Base-by-base conservation (phyloP, 202 grass and related monocot species). In the Setaria italica region DNA sequence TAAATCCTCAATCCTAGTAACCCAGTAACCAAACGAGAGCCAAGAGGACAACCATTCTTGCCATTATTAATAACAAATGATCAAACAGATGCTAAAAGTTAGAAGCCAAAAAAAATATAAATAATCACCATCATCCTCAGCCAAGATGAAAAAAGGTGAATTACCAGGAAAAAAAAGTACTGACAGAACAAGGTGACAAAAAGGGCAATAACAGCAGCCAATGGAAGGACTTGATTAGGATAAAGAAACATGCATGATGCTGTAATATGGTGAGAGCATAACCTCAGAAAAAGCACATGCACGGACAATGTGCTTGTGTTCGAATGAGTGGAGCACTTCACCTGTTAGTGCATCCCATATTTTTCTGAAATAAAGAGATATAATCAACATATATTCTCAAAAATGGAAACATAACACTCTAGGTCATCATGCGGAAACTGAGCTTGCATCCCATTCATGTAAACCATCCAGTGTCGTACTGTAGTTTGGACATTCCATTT, bases 281-380 rank as follows among this genome's bases (percentile, higher is more conserved):
- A 95, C 90, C 93, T 92, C 93, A 73, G 93, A 95, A 86, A 95
- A 95, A 46, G 90, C 90, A 89, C 93, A 95, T 71, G 93, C 88
- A 65, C 93, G 88, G 55, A 95, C 93, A 80, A 95, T 95, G 56
- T 95, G 90, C 76, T 95, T 95, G 82, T 95, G 93, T 58, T 95
- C 93, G 33, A 95, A 95, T 16, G 93, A 92, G 77, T 95, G 90
- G 30, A 95, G 74, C 81, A 87, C 90, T 49, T 95, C 89, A 9
- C 93, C 93, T 41, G 88, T 86, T 74, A 95, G 77, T 46, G 93
- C 93, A 85, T 95, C 93, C 93, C 93, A 95, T 77, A 95, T 74
- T 91, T 95, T 95, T 82, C 93, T 95, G 85, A 43, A 80, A 80
- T 25, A 80, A 66, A 81, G 62, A 66, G 37, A 33, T 12, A 67